A percentile compares a stretch with the other conserved stretches of the same genome.
Evolutionary conservation across 768 basidiomycete genomes (phyloP).

Genomic region (Amanita exitialis): DNA sequence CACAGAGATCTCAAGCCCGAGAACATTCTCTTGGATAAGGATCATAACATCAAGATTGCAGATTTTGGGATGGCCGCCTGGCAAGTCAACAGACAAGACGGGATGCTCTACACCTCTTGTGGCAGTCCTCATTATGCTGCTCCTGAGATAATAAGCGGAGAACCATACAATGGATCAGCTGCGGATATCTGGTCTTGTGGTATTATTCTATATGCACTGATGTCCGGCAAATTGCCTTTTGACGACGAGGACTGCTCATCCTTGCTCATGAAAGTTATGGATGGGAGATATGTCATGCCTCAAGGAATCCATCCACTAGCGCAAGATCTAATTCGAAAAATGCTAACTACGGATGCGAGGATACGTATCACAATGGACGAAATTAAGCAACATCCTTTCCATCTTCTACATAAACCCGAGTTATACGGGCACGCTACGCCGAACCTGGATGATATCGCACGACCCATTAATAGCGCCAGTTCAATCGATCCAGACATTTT

Average conservation of each 20-base stretch:
- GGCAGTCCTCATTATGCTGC: slow-evolving; percentile 95
- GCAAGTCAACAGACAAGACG: slow-evolving; percentile 46
- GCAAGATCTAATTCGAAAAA: slow-evolving; percentile 65
- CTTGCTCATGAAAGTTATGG: slow-evolving; percentile 74
- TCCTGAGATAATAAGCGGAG: slow-evolving; percentile 81
- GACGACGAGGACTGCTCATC: slow-evolving; percentile 77
- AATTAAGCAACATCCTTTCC: slow-evolving; percentile 77
- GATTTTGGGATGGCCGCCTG: slow-evolving; percentile 98
- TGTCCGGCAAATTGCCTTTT: slow-evolving; percentile 84
- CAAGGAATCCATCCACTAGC: slow-evolving; percentile 56
- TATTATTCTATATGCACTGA: slow-evolving; percentile 84
- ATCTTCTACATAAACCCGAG: slow-evolving; percentile 42
- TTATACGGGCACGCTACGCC: slow-evolving; percentile 35
- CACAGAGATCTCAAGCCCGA: slow-evolving; percentile 95
- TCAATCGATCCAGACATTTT: slow-evolving; percentile 87
- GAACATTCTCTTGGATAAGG: slow-evolving; percentile 77
- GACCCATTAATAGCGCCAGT: slow-evolving; percentile 48
- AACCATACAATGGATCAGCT: slow-evolving; percentile 75
- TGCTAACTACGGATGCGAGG: slow-evolving; percentile 70
- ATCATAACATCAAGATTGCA: slow-evolving; percentile 87
- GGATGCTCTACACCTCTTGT: slow-evolving; percentile 70
- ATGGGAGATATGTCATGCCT: slow-evolving; percentile 69
- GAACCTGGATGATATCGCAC: slow-evolving; percentile 55
- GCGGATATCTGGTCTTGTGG: slow-evolving; percentile 98
- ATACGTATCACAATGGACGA: slow-evolving; percentile 77